Base-by-base conservation (phyloP, 176 grass and related monocot genomes). In the Aegilops tauschii region DNA sequence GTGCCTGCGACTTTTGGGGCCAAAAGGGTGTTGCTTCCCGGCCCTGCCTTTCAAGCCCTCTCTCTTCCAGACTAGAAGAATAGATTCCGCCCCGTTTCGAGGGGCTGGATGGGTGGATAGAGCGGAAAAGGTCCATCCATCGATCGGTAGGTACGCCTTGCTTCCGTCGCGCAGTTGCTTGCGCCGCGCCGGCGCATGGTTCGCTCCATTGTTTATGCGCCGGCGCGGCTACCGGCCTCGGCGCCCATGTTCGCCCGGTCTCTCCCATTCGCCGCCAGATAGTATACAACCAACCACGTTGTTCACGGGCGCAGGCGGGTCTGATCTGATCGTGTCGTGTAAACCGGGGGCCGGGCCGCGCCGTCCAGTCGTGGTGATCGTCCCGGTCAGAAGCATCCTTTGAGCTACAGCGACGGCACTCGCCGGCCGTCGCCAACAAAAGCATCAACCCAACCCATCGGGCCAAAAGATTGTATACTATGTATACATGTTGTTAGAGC, bases 21-120 rank as follows among this genome's bases (percentile, higher is more conserved):
- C 80, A 83, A 83, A 86, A 65, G 54, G 6, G 12, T 30, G 40
- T 86, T 79, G 80, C 80, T 82, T 90, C 84, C 70, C 65, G n/a
- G 52, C 50, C 72, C 16, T 66, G 66, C 80, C 66, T 80, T 87
- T 84, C 80, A 75, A 75, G 34, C 52, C 42, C 23, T 44, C 31
- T 13, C 12, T 13, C 12, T 49, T 21, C 69, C 2, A 11, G 18
- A n/a, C 21, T 72, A 67, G 65, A 54, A 18, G 50, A 54, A 90
- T 80, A 87, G 89, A 87, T 90, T 90, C 84, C 28, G 50, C 50
- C 42, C 23, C 12, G 8, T 36, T 81, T 69, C 20, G 27, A 81
- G 83, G 68, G 66, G 56, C 56, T 45, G 28, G 34, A 21, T 35
- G 34, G 69, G 12, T 73, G 37, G 21, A 42, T 21, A 18, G 17